These are phyloP conservation scores for Periglandula ipomoeae DNA, from an alignment of 2,329 filamentous ascomycete genomes.

Conservation along the genomic window DNA sequence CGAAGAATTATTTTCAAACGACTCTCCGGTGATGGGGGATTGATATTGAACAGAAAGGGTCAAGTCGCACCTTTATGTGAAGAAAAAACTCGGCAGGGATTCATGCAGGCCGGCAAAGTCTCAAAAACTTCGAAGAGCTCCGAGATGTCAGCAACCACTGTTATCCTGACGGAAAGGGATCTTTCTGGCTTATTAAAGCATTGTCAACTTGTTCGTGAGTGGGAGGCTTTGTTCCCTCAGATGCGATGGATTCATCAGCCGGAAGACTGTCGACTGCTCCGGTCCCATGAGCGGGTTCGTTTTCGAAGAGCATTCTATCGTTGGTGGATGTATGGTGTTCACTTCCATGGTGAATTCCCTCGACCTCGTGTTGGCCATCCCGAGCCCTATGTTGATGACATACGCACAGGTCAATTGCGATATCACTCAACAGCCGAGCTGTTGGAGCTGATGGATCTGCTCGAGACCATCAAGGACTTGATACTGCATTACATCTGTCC, in stretches of 20 bases:
- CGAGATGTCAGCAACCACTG: slow-evolving; percentile 10
- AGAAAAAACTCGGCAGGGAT: slow-evolving; percentile 4
- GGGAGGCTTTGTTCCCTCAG: slow-evolving; percentile 32
- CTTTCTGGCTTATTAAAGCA: slow-evolving; percentile 23
- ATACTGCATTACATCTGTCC: slow-evolving; percentile 38
- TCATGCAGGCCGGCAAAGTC: slow-evolving; percentile 14
- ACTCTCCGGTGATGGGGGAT: slow-evolving; percentile 22
- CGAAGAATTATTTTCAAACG: slow-evolving; percentile 31
- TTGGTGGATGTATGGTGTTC: slow-evolving; percentile 46
- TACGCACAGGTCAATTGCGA: slow-evolving; percentile 35
- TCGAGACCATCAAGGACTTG: slow-evolving; percentile 34
- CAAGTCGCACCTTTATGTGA: not conserved
- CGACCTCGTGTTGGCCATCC: slow-evolving; percentile 28
- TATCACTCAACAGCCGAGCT: slow-evolving; percentile 33
- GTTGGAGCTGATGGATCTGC: slow-evolving; percentile 35
- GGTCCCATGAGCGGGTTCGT: slow-evolving; percentile 32
- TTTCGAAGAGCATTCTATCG: slow-evolving; percentile 41
- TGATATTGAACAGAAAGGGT: slow-evolving; percentile 12
- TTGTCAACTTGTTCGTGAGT: slow-evolving; percentile 27
- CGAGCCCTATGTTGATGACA: slow-evolving; percentile 29
- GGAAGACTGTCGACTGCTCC: slow-evolving; percentile 35
- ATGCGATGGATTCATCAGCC: slow-evolving; percentile 38
- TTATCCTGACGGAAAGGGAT: slow-evolving; percentile 23
- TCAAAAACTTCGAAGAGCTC: not conserved
- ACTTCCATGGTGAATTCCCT: slow-evolving; percentile 38